Evolutionary conservation across 805 yeast species (phyloP), one percentile per base, ranked within the genome.

Genomic region (Priceomyces carsonii): DNA sequence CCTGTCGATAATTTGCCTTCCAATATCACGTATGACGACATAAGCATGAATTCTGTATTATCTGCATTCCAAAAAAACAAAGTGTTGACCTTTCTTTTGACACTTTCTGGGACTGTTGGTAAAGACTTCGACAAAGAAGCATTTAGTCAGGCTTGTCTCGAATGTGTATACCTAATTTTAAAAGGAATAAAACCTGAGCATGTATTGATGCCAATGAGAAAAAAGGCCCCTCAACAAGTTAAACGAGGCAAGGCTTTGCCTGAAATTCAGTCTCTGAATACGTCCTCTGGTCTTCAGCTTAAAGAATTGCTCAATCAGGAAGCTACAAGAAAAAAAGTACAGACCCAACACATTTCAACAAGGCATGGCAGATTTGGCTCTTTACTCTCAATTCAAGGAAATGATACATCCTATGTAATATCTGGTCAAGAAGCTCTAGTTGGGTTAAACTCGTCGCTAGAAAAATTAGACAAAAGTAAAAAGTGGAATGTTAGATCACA

Each of bases 351-450:
- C 34, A 66, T 80, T 1, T 74, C 85, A 1, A 71, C 87, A 1
- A 73, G 99, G 30, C 99, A 91, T 54, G 90, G 93, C 2, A 72
- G 95, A 34, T 91, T 91, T 64, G 99, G 99, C 1, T 81, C 97
- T 0, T 64, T 90, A 43, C 59, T 89, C 8, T 81, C 95, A 2
- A 69, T 91, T 19, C 79, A 82, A 40, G 76, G 82, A 13, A 71
- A 73, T 16, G 80, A 80, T 35, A 68, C 79, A 18, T 58, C 85
- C 13, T 76, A 86, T 5, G 73, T 88, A 1, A 73, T 93, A 3
- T 66, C 73, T 3, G 93, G 95, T 2, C 90, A 85, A 45, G 75
- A 76, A 18, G 87, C 81, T 3, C 49, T 84, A 3, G 47, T 67
- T 8, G 66, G 71, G 28, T 69, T 71, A 14, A 61, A 45, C n/a